Evolutionary conservation across 2,329 filamentous ascomycete genomes (phyloP), one percentile per base, ranked within the genome.

Genomic region (Beauveria varroae): DNA sequence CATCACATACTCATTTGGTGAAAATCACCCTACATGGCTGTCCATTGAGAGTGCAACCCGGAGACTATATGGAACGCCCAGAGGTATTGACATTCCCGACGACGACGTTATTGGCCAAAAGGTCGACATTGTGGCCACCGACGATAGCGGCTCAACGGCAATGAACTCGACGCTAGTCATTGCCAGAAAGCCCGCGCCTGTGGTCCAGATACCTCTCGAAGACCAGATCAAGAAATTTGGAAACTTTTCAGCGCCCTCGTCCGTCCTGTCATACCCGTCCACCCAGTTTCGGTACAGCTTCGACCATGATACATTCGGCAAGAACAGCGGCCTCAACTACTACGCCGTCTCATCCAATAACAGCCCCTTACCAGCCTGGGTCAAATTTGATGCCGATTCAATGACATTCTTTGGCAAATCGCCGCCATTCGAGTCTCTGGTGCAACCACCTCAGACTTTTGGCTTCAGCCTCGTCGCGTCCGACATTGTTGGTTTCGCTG

Each of bases 331-430:
- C 18, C 79, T 86, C 56, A 84, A 85, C 62, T 96, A 92, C 72
- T 93, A 95, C 70, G 90, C 90, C 9, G 86, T 88, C 3, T 88
- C 90, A 4, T 80, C 79, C 5, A 83, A 93, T 68, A 89, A 90
- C 68, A 90, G 89, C n/a, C 91, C 92, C 41, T 76, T 96, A 41
- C 92, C 92, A 22, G 87, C 91, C 0, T 96, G 92, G 92, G 77
- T 96, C 50, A 76, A 76, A n/a, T 96, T 96, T 68, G 83, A 95
- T 66, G 70, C 81, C 1, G 70, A 70, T 2, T 78, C 74, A 0
- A 75, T 96, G 44, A 80, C 79, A 0, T 96, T 96, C 67, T 83
- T 82, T 1, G 92, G 92, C 26, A 83, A 75, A 40, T 88, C 88
- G 2, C 91, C 91, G 1, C 76, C 85, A 1, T 78, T 86, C 52